These are phyloP conservation scores for Coemansia sp. DNA, from an alignment of 192 early-diverging fungal species.

Conservation along the genomic window DNA sequence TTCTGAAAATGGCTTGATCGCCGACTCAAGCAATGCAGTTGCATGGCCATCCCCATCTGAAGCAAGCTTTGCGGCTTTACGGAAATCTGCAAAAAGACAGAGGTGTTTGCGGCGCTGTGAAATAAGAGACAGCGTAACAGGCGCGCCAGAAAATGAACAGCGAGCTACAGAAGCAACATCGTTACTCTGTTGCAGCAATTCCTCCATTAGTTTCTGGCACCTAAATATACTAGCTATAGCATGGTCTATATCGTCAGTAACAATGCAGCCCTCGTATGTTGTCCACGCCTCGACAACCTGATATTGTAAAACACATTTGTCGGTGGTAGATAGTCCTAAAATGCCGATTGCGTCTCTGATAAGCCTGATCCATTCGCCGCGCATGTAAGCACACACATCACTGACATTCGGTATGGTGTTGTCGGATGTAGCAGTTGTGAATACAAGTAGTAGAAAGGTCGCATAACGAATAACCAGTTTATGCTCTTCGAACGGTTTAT, in stretches of 20 bases:
- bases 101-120: slow-evolving; percentile 19
- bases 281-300: slow-evolving; percentile 37
- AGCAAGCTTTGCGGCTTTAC: slow-evolving; percentile 18
- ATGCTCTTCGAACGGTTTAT: not conserved
- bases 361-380: slow-evolving; percentile 17
- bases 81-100: slow-evolving; percentile 12
- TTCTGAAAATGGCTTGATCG: slow-evolving; percentile 3
- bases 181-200: not conserved
- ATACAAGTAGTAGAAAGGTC: slow-evolving; percentile 18
- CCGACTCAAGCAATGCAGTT: not conserved
- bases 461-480: slow-evolving; percentile 8
- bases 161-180: not conserved
- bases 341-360: slow-evolving; percentile 3
- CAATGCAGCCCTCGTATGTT: slow-evolving; percentile 23
- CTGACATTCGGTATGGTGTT: not conserved
- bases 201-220: slow-evolving; percentile 13
- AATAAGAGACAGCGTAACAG: slow-evolving; percentile 20
- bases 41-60: slow-evolving; percentile 8
- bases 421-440: slow-evolving; percentile 11
- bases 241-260: slow-evolving; percentile 9
- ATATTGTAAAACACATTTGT: slow-evolving; percentile 12
- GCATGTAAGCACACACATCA: slow-evolving; percentile 8
- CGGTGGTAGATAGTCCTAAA: not conserved
- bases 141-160: slow-evolving; percentile 28
- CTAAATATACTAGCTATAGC: slow-evolving; percentile 10